A percentile compares a stretch with the other conserved stretches of the same genome.
These are phyloP conservation scores for Sclerotinia borealis DNA, from an alignment of 2,329 filamentous ascomycete species.

Conservation along the genomic window DNA sequence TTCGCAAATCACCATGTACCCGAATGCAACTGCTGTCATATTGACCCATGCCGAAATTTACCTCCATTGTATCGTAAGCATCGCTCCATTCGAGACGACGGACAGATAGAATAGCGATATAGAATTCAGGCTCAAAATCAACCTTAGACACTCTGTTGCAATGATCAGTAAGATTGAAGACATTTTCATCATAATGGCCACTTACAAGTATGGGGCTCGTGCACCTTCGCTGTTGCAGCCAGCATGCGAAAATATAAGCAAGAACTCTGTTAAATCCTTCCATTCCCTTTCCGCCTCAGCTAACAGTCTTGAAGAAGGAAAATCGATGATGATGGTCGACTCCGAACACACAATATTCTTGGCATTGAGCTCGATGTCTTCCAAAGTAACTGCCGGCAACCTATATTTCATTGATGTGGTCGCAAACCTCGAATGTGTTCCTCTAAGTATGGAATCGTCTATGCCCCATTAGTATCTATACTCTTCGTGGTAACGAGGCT, in stretches of 20 bases:
- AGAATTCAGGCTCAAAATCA: background rate
- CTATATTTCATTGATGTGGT: constrained; percentile 19
- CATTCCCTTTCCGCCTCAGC: background rate
- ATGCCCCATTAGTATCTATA: background rate
- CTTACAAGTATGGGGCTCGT: constrained; percentile 10
- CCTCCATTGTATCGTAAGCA: constrained; percentile 18
- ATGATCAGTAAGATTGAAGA: background rate
- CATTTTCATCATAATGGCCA: background rate
- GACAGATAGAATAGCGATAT: constrained; percentile 4
- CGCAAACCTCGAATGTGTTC: constrained; percentile 13
- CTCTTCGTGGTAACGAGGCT: rapidly evolving
- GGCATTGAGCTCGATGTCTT: constrained; percentile 18
- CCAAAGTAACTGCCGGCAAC: constrained; percentile 17
- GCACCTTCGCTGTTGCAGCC: background rate
- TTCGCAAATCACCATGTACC: background rate
- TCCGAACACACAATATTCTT: constrained; percentile 13
- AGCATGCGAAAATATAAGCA: constrained; percentile 10
- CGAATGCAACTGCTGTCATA: constrained; percentile 13
- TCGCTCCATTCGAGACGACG: constrained; percentile 13
- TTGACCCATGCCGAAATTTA: constrained; percentile 17
- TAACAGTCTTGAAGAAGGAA: background rate
- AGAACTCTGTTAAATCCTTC: background rate
- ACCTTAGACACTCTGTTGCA: background rate
- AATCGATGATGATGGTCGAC: constrained; percentile 10
- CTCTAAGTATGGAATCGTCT: constrained; percentile 13